These are phyloP conservation scores for Coelastrella sp. DNA, from an alignment of 139 green algal species.

Conservation along the genomic window DNA sequence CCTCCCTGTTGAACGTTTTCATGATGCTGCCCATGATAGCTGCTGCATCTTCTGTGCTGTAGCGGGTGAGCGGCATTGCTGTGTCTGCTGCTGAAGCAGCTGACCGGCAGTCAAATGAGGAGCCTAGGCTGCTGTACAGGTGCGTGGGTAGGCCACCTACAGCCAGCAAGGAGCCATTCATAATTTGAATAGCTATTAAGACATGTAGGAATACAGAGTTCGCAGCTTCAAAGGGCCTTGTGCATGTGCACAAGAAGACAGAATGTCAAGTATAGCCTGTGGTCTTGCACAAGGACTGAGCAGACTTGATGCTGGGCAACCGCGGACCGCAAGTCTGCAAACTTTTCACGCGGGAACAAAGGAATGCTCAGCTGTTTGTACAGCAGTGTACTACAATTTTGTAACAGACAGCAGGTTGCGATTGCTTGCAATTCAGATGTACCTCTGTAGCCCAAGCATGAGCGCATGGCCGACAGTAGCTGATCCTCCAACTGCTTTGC, in stretches of 20 bases:
- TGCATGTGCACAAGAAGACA: not conserved
- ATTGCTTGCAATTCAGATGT: not conserved
- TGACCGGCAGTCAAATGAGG: not conserved
- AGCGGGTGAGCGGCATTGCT: slow-evolving; percentile 1
- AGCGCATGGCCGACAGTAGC: slow-evolving; percentile 17
- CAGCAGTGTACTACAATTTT: not conserved
- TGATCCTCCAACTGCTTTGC: slow-evolving; percentile 1
- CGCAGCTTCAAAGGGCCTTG: not conserved
- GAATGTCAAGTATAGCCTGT: not conserved
- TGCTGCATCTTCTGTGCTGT: not conserved
- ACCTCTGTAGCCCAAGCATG: slow-evolving; percentile 31
- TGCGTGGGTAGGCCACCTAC: slow-evolving; percentile 10
- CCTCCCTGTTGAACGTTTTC: slow-evolving; percentile 35
- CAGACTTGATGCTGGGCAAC: not conserved
- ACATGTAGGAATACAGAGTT: not conserved
- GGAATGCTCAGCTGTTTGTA: not conserved
- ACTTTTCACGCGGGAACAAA: no score
- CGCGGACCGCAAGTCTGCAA: no score
- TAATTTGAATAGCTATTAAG: not conserved
- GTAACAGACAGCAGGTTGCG: not conserved
- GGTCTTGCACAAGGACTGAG: no score
- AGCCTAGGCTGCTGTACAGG: slow-evolving; percentile 13
- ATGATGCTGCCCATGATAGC: not conserved
- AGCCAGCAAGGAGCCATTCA: not conserved
- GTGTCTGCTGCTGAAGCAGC: not conserved